phyloP scores from a whole-genome alignment of 2,329 filamentous ascomycete species.

The Cucurbitaria berberidis region DNA sequence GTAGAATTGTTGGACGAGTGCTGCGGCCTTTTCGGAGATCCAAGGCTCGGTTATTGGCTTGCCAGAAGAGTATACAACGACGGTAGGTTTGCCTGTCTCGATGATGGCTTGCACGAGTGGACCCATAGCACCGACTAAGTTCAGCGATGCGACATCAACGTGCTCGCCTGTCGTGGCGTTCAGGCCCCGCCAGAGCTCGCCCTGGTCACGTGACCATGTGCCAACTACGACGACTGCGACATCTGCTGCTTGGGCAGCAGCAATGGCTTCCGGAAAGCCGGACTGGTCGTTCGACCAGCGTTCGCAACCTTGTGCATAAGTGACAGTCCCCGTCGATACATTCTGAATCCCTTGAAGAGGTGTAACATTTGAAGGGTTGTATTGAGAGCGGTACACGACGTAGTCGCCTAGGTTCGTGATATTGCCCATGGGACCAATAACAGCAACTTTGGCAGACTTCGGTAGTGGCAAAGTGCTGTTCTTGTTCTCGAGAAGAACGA shows the following conservation, averaged over 20 bases:
- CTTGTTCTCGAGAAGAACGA: constrained; percentile 77
- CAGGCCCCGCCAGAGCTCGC: constrained; percentile 71
- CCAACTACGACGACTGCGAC: constrained; percentile 76
- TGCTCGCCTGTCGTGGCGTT: constrained; percentile 80
- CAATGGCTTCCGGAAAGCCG: constrained; percentile 70
- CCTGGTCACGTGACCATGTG: constrained; percentile 76
- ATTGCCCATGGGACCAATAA: constrained; percentile 75
- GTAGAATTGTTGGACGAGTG: constrained; percentile 77
- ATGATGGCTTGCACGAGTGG: constrained; percentile 71
- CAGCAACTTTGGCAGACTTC: constrained; percentile 71
- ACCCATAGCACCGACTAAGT: constrained; percentile 73
- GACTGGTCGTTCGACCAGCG: constrained; percentile 74
- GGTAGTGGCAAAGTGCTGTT: constrained; percentile 66
- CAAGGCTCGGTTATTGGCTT: constrained; percentile 76
- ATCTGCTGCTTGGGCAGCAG: constrained; percentile 69
- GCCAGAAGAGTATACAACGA: constrained; percentile 72
- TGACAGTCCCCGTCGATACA: constrained; percentile 63
- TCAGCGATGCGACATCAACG: constrained; percentile 68
- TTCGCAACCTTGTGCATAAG: constrained; percentile 73
- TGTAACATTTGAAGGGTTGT: constrained; percentile 65
- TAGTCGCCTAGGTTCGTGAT: constrained; percentile 71
- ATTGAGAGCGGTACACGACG: constrained; percentile 69
- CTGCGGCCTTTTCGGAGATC: constrained; percentile 69
- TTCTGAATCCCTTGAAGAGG: constrained; percentile 72
- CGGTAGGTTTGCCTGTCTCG: constrained; percentile 69